Evolutionary conservation across 495 filamentous ascomycete species (phyloP).

Genomic region (Venustampulla echinocandica): DNA sequence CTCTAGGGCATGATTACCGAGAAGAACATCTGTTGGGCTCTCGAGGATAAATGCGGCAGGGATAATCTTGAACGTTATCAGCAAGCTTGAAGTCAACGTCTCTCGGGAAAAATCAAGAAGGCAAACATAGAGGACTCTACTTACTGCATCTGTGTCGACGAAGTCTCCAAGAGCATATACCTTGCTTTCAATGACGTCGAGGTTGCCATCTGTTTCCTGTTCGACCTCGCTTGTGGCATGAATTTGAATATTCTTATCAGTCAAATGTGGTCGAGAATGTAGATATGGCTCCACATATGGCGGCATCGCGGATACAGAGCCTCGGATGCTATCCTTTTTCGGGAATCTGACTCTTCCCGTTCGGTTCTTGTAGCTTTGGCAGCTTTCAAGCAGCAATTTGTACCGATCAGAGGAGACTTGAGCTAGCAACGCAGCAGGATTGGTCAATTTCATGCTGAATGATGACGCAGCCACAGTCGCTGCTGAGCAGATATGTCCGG

Average conservation of each 20-base stretch:
- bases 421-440: constrained; percentile 26
- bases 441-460: constrained; percentile 31
- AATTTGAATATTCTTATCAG: not conserved
- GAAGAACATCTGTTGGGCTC: constrained; percentile 21
- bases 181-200: constrained; percentile 20
- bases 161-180: constrained; percentile 33
- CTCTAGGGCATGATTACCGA: constrained; percentile 30
- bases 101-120: not conserved
- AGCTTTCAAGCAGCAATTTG: constrained; percentile 15
- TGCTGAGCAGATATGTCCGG: constrained; percentile 34
- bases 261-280: not conserved
- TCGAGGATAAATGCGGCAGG: constrained; percentile 28
- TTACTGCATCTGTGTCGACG: constrained; percentile 34
- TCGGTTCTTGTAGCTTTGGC: constrained; percentile 1
- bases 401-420: constrained; percentile 23
- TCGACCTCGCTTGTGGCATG: not conserved
- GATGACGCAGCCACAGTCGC: constrained; percentile 35
- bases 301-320: not conserved
- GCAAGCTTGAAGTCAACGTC: not conserved
- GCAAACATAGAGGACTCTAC: not conserved
- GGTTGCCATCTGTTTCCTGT: constrained; percentile 1
- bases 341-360: not conserved
- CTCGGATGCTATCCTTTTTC: not conserved
- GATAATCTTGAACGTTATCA: constrained; percentile 13
- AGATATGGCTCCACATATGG: not conserved